These are phyloP conservation scores for Nakazawaea ishiwadae DNA, from an alignment of 805 yeast genomes.

Conservation along the genomic window DNA sequence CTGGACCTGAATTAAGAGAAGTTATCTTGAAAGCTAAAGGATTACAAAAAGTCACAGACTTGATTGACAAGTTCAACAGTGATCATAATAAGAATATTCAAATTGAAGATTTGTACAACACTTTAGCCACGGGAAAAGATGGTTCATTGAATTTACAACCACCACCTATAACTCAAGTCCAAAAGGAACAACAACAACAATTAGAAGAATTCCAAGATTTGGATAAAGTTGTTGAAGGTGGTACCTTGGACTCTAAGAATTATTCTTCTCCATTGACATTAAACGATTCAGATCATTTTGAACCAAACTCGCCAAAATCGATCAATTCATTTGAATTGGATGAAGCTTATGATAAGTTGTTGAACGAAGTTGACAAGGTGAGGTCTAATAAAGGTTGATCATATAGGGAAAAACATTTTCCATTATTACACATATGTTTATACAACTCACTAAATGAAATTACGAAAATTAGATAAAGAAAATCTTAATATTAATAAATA, in stretches of 20 bases:
- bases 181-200: constrained; percentile 16
- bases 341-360: constrained; percentile 66
- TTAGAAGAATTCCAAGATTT: constrained; percentile 2
- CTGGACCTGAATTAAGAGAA: constrained; percentile 50
- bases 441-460: neutral
- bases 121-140: constrained; percentile 1
- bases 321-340: constrained; percentile 34
- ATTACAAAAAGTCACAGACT: constrained; percentile 60
- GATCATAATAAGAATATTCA: constrained; percentile 30
- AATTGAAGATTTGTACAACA: constrained; percentile 12
- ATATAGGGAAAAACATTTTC: neutral
- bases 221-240: neutral
- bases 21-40: constrained; percentile 74
- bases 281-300: neutral
- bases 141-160: too few relatives aligned
- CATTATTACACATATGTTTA: neutral
- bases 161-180: neutral
- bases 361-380: constrained; percentile 63
- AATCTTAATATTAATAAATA: neutral
- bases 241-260: constrained; percentile 8
- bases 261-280: constrained; percentile 1
- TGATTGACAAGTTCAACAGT: constrained; percentile 59
- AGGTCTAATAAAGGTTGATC: constrained; percentile 39
- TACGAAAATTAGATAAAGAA: too few relatives aligned
- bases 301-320: constrained; percentile 21